Evolutionary conservation across 1,284 basidiomycete species (phyloP), one percentile per base, ranked within the genome.

Genomic region (Pseudozyma thailandica): DNA sequence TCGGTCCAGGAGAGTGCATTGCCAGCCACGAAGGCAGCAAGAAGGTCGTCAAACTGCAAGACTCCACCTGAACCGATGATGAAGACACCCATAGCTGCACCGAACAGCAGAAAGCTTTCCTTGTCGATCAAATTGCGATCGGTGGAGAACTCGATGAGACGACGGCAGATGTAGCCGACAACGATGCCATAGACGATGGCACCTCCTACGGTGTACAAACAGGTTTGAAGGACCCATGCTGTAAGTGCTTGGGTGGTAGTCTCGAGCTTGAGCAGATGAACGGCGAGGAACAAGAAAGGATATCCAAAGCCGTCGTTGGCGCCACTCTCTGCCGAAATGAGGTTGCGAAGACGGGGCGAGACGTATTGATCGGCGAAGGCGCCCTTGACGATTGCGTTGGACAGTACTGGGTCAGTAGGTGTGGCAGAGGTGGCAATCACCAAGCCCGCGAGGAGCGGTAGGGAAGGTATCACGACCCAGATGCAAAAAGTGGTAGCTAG

Each of bases 291-390:
- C 33, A 78, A 62, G 38, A 79, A 77, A 1, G 76, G 78, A 20
- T 74, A 74, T 0, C 61, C 74, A 13, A 79, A 69, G 26, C 78
- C 78, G 26, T 79, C 78, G 41, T 78, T 79, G 21, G 68, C 63
- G n/a, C 78, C 78, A 16, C 63, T 71, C 55, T 79, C 78, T n/a
- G 69, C 78, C 9, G 70, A 76, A 59, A 79, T 75, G 31, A 79
- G 54, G 38, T 79, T 78, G 21, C 78, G 61, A 20, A 79, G 46
- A 3, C 78, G 58, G 8, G 74, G 72, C 33, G 72, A 72, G 39
- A 79, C 72, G 57, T 78, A 76, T 54, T 76, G 71, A 30, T 79
- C 78, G 0, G 78, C 78, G 27, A 79, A 79, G 1, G 73, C 74
- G 25, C 78, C 78, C 33, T 78, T 78, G 45, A 78, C 74, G 33